Percentiles rank a stretch among this genome's conserved stretches.
Conservation (phyloP, 768 basidiomycete species). For the Podaxis sp. region DNA sequence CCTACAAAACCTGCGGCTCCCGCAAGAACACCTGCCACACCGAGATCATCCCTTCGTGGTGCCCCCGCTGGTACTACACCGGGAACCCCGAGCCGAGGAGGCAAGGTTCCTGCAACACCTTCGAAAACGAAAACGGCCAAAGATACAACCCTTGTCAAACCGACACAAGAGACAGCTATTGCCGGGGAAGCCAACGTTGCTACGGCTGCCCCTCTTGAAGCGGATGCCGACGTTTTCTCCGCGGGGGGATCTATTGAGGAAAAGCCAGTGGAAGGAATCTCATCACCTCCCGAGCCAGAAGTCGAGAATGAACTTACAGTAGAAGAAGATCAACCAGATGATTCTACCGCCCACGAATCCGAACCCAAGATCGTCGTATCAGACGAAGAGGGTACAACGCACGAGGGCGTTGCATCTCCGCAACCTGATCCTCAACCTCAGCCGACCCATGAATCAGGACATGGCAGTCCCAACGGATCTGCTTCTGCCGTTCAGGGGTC, state of each 20-base stretch:
- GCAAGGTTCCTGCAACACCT: slow-evolving; percentile 14
- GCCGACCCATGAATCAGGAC: slow-evolving; percentile 7
- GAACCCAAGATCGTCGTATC: slow-evolving; percentile 4
- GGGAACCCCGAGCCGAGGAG: neutral
- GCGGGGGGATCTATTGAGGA: slow-evolving; percentile 3
- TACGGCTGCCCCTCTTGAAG: slow-evolving; percentile 18
- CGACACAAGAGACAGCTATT: neutral
- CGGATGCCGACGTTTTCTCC: slow-evolving; percentile 18
- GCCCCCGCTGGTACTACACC: neutral
- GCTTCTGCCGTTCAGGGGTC: slow-evolving; percentile 1
- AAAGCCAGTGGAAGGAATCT: neutral
- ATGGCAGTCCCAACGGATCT: slow-evolving; percentile 7
- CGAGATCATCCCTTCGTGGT: slow-evolving; percentile 8
- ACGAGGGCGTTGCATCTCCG: neutral
- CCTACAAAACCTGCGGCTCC: slow-evolving; percentile 22
- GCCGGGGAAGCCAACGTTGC: slow-evolving; percentile 21
- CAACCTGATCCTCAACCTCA: slow-evolving; percentile 10
- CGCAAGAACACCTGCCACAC: slow-evolving; percentile 23
- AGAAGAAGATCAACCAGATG: neutral
- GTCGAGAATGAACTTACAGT: neutral
- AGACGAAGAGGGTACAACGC: neutral
- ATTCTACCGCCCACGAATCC: neutral
- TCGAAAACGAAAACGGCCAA: slow-evolving; percentile 11
- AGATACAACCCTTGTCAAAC: neutral
- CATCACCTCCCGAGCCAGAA: slow-evolving; percentile 1